Conservation (phyloP, 2,329 filamentous ascomycete species). For the Nemania bipapillata region DNA sequence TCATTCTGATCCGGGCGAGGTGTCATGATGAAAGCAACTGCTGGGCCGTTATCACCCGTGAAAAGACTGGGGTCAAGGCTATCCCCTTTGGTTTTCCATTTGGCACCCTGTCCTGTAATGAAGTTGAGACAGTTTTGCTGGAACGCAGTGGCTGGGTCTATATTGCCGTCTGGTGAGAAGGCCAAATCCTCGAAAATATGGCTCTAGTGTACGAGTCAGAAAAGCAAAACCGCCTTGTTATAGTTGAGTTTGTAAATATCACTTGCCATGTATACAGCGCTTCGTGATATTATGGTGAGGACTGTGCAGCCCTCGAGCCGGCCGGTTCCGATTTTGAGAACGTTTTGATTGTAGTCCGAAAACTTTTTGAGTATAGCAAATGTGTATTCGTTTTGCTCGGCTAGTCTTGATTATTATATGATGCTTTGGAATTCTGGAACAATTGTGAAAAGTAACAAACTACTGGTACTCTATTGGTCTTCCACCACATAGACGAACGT, state of each 20-base stretch:
- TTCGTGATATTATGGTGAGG: neutral
- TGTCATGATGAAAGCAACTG: constrained; percentile 5
- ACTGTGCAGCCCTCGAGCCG: constrained; percentile 9
- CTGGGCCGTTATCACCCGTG: constrained; percentile 1
- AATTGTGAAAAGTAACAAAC: too few species aligned
- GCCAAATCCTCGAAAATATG: constrained; percentile 1
- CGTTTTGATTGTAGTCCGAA: too few species aligned
- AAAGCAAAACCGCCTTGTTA: too few species aligned
- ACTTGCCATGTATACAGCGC: neutral
- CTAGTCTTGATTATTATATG: too few species aligned
- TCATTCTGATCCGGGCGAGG: neutral
- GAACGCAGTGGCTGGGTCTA: constrained; percentile 1
- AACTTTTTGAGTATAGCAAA: too few species aligned
- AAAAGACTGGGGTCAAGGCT: neutral
- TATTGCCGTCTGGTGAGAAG: neutral
- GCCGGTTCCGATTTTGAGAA: too few species aligned
- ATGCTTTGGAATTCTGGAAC: too few species aligned
- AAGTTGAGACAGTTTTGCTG: constrained; percentile 1
- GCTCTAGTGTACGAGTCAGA: neutral
- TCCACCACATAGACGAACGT: too few species aligned
- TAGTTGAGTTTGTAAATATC: too few species aligned
- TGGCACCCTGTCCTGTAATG: neutral
- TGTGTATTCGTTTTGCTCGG: too few species aligned
- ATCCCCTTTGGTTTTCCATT: neutral
- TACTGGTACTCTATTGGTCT: too few species aligned